These are phyloP conservation scores for Domatiomyces catenatus DNA, from an alignment of 2,329 filamentous ascomycete species.

Conservation along the genomic window DNA sequence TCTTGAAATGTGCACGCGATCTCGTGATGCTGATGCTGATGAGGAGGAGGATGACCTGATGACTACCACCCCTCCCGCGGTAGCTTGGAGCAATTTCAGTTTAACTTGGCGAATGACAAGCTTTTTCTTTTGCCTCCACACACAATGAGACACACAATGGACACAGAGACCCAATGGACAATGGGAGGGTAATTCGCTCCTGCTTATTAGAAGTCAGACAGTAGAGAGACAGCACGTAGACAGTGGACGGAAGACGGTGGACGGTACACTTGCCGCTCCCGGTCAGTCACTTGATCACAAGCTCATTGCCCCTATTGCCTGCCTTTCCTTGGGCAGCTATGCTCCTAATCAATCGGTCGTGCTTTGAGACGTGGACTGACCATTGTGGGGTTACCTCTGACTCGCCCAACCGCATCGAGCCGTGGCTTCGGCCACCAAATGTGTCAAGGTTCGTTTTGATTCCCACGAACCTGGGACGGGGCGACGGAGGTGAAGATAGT, in stretches of 20 bases:
- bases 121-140: background rate
- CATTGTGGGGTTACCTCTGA: background rate
- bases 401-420: background rate
- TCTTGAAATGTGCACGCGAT: background rate
- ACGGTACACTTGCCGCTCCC: background rate
- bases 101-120: background rate
- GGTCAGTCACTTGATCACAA: background rate
- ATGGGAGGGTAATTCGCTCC: background rate
- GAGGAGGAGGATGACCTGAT: background rate
- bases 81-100: background rate
- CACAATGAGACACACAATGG: too few species aligned
- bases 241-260: too few species aligned
- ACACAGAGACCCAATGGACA: too few species aligned
- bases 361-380: background rate
- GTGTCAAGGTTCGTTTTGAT: background rate
- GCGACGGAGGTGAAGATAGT: too few species aligned
- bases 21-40: background rate
- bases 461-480: too few species aligned
- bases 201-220: background rate
- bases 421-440: background rate
- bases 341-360: background rate
- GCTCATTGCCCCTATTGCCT: background rate
- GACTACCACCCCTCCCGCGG: too few species aligned
- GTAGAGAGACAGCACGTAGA: too few species aligned
- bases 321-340: background rate